These are phyloP conservation scores for Penicillium fimorum DNA, from an alignment of 495 filamentous ascomycete species.

Conservation along the genomic window DNA sequence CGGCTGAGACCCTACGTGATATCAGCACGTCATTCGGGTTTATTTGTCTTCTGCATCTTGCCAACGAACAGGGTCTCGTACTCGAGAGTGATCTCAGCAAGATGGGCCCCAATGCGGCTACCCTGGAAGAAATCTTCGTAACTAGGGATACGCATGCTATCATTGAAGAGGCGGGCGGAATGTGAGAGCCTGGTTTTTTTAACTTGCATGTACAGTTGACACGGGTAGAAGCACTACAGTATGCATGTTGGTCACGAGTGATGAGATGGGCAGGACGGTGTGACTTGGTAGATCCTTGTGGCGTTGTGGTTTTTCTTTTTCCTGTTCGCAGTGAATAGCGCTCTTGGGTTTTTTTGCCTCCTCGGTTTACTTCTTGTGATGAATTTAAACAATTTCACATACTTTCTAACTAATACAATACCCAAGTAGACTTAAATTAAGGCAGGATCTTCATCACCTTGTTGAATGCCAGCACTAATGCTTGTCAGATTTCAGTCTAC, in stretches of 20 bases:
- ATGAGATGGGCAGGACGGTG: conserved; percentile 25
- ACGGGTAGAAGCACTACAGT: conserved; percentile 13
- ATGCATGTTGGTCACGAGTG: conserved; percentile 23
- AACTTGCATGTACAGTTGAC: conserved; percentile 27
- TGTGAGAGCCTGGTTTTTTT: conserved; percentile 25
- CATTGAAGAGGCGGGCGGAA: conserved; percentile 37
- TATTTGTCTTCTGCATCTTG: conserved; percentile 92
- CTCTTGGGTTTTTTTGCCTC: conserved; percentile 9
- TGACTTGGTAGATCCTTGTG: conserved; percentile 23
- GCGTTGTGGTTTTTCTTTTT: conserved; percentile 30
- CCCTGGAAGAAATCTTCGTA: conserved; percentile 47
- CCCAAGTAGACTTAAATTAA: background rate
- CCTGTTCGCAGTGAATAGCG: conserved; percentile 24
- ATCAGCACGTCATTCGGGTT: conserved; percentile 98
- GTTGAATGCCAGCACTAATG: background rate
- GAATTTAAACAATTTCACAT: conserved; percentile 8
- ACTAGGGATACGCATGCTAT: conserved; percentile 39
- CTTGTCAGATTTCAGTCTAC: background rate
- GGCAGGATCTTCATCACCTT: background rate
- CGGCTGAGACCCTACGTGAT: conserved; percentile 78
- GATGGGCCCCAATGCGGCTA: conserved; percentile 26
- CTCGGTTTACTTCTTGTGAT: background rate
- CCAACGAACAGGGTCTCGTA: conserved; percentile 93
- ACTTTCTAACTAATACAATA: background rate
- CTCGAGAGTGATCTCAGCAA: conserved; percentile 49